Percentiles rank a stretch among this genome's conserved stretches.
phyloP scores from a whole-genome alignment of 306 rosid genomes.

The peach (Prunus persica) region DNA sequence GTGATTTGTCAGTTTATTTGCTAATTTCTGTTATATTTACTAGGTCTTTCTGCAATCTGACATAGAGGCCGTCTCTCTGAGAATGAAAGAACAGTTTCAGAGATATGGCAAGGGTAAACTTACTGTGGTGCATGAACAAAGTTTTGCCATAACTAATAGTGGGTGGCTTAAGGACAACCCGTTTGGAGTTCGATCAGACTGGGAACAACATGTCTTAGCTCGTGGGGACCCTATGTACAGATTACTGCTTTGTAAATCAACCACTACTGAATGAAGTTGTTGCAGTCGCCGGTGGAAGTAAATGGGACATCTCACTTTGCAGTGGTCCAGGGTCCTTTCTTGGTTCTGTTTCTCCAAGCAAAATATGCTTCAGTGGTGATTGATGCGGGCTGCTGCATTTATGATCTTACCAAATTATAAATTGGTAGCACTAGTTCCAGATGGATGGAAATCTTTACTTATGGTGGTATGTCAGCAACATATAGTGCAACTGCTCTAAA shows the following conservation, averaged over 20 bases:
- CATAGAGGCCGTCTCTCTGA: conserved; percentile 56
- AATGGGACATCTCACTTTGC: neutral
- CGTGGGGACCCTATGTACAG: conserved; percentile 76
- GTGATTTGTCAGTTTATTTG: conserved; percentile 7
- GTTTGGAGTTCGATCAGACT: conserved; percentile 72
- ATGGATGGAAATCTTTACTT: neutral
- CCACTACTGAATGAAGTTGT: conserved; percentile 20
- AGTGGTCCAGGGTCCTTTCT: conserved; percentile 4
- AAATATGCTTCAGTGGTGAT: neutral
- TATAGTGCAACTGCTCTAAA: neutral
- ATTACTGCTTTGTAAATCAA: conserved; percentile 62
- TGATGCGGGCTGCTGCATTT: neutral
- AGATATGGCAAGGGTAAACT: conserved; percentile 70
- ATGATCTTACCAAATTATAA: neutral
- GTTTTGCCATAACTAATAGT: conserved; percentile 26
- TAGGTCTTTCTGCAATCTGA: conserved; percentile 94
- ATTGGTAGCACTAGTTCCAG: neutral
- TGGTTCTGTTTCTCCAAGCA: conserved; percentile 5
- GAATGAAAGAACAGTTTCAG: conserved; percentile 72
- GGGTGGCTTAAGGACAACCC: conserved; percentile 86
- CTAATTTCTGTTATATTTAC: conserved; percentile 9
- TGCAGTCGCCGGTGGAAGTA: conserved; percentile 5
- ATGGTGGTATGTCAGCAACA: neutral
- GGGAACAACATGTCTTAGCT: conserved; percentile 81
- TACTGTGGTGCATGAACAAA: conserved; percentile 31